Conservation (phyloP, 192 early-diverging fungal genomes). For the Linnemannia schmuckeri region DNA sequence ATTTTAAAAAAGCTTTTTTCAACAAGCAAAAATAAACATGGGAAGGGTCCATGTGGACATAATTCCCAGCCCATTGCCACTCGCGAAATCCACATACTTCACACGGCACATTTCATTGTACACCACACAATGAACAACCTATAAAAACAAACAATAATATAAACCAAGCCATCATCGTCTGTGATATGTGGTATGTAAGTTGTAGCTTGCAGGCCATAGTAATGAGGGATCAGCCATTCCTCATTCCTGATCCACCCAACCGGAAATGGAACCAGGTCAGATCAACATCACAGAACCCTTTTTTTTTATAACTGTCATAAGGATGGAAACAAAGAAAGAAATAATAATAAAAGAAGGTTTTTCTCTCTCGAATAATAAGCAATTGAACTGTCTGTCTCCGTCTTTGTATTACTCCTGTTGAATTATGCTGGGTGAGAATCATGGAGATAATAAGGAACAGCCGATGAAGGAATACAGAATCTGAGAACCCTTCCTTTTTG, state of each 20-base stretch:
- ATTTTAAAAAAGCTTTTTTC: neutral
- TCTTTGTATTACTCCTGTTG: neutral
- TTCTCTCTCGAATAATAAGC: neutral
- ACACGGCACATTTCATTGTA: neutral
- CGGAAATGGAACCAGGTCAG: neutral
- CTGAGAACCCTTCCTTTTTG: neutral
- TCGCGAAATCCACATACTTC: too few relatives aligned
- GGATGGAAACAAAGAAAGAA: neutral
- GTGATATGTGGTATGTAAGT: too few relatives aligned
- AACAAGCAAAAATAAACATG: too few relatives aligned
- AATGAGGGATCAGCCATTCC: neutral
- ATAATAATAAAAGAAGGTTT: neutral
- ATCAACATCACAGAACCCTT: neutral
- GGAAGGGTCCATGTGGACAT: constrained; percentile 1
- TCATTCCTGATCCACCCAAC: neutral
- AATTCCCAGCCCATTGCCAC: too few relatives aligned
- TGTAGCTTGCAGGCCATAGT: too few relatives aligned
- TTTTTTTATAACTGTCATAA: neutral
- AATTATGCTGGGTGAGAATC: neutral
- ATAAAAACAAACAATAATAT: neutral
- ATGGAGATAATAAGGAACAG: neutral
- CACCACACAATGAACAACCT: neutral
- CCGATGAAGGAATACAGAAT: constrained; percentile 4
- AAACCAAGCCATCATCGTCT: too few relatives aligned
- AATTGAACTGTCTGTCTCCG: neutral